Base-by-base conservation (phyloP, 306 rosid species). In the Lathyrus tuberosus region DNA sequence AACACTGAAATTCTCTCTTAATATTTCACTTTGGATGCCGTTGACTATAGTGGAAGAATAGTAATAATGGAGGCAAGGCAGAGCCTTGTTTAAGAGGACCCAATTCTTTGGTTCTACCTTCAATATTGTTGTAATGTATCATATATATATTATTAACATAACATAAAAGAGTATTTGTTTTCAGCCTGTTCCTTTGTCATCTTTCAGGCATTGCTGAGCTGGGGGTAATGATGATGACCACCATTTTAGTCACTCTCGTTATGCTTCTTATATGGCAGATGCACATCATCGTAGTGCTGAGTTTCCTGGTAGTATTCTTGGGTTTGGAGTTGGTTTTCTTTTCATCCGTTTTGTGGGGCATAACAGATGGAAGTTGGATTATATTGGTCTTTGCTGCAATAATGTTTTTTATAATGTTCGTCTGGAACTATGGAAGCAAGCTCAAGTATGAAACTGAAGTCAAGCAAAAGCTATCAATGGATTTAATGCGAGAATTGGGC, bases 191-290 rank as follows among this genome's bases (percentile, higher is more conserved):
- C 57, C 68, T 51, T 43, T 63, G 60, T 49, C 47, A 44, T 74
- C 73, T 83, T 79, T 67, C 93, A 92, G 98, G 88, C 71, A 90
- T 90, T 76, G 98, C 98, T 73, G 98, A 92, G 90, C 79, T 92
- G 78, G 98, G 98, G 77, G 88, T 92, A 71, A 92, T 92, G 98
- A 92, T 92, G 98, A 92, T 88, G 98, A 90, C 98, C 16, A 90
- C 98, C 40, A 69, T 86, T 64, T 81, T 92, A 78, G 93, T 88
- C 52, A 90, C 98, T 76, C 84, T 92, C 70, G 98, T 92, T 58
- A 92, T 92, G 98, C 95, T 92, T 70, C 98, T 92, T 81, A 92
- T 92, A 82, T 92, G 98, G 98, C 98, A 90, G 87, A 85, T 86
- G 76, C 88, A 85, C 78, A 86, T 92, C 43, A 14, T 90, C 62